Evolutionary conservation across 2,329 filamentous ascomycete genomes (phyloP).

Genomic region (Neurospora sp.): DNA sequence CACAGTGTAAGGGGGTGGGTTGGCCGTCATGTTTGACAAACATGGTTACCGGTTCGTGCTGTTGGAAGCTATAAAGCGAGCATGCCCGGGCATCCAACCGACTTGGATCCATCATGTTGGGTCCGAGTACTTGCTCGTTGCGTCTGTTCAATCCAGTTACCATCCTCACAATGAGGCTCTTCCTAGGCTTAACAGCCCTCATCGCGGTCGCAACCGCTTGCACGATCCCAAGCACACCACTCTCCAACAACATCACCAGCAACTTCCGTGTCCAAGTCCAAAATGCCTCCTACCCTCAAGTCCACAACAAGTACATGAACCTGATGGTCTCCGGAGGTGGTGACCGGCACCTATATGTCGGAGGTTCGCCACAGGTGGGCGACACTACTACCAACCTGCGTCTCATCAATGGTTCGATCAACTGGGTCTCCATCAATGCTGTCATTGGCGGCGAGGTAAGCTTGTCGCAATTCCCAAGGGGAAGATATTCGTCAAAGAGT

Average conservation of each 20-base stretch:
- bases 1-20: background rate
- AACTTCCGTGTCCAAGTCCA: slow-evolving; percentile 29
- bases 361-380: slow-evolving; percentile 17
- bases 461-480: background rate
- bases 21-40: background rate
- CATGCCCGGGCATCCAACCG: background rate
- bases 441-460: slow-evolving; percentile 18
- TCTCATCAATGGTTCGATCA: slow-evolving; percentile 18
- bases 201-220: slow-evolving; percentile 20
- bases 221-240: slow-evolving; percentile 18
- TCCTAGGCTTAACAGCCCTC: slow-evolving; percentile 9
- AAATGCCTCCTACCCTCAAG: slow-evolving; percentile 24
- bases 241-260: slow-evolving; percentile 23
- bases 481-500: background rate
- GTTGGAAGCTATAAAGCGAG: background rate
- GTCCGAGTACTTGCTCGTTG: background rate
- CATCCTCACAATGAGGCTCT: slow-evolving; percentile 7
- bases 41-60: background rate
- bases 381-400: slow-evolving; percentile 20
- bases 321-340: slow-evolving; percentile 26
- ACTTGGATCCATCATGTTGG: background rate
- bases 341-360: slow-evolving; percentile 31
- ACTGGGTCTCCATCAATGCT: slow-evolving; percentile 12
- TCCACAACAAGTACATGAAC: slow-evolving; percentile 29
- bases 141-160: background rate